phyloP scores from a whole-genome alignment of 1,139 yeast genomes.

The Debaryomycetaceae sp. region DNA sequence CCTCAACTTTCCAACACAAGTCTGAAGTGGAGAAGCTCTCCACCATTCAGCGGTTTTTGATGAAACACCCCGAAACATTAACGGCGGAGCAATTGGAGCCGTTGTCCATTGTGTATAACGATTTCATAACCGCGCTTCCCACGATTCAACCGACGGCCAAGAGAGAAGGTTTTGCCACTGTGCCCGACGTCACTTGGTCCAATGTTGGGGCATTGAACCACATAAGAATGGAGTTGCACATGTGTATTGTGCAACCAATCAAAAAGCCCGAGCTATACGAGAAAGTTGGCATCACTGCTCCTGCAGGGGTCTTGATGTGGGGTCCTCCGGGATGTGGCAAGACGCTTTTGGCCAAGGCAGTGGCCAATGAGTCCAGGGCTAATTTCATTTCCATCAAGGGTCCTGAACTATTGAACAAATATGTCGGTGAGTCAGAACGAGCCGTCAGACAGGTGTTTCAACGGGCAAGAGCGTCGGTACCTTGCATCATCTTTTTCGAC shows the following conservation, averaged over 20 bases:
- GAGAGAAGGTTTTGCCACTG: constrained; percentile 98
- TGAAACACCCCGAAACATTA: constrained; percentile 74
- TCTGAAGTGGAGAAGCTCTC: constrained; percentile 45
- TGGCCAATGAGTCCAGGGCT: constrained; percentile 94
- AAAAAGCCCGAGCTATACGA: constrained; percentile 86
- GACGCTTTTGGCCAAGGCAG: constrained; percentile 92
- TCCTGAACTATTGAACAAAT: constrained; percentile 88
- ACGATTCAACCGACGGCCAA: constrained; percentile 96
- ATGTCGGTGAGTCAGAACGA: constrained; percentile 93
- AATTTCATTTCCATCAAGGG: constrained; percentile 94
- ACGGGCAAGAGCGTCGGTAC: constrained; percentile 90
- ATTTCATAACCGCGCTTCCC: constrained; percentile 81
- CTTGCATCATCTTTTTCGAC: constrained; percentile 94
- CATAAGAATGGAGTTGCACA: constrained; percentile 84
- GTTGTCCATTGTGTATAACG: constrained; percentile 69
- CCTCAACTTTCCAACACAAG: constrained; percentile 24
- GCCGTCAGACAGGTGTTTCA: constrained; percentile 94
- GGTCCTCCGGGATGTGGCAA: constrained; percentile 99
- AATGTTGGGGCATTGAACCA: constrained; percentile 85
- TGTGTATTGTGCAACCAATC: constrained; percentile 97
- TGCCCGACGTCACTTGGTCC: constrained; percentile 96
- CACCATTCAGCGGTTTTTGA: constrained; percentile 68
- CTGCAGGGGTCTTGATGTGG: constrained; percentile 97
- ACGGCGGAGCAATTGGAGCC: constrained; percentile 71
- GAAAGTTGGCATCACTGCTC: constrained; percentile 92